phyloP scores from a whole-genome alignment of 352 stramenopile genomes.

The Pythium utonaiense region DNA sequence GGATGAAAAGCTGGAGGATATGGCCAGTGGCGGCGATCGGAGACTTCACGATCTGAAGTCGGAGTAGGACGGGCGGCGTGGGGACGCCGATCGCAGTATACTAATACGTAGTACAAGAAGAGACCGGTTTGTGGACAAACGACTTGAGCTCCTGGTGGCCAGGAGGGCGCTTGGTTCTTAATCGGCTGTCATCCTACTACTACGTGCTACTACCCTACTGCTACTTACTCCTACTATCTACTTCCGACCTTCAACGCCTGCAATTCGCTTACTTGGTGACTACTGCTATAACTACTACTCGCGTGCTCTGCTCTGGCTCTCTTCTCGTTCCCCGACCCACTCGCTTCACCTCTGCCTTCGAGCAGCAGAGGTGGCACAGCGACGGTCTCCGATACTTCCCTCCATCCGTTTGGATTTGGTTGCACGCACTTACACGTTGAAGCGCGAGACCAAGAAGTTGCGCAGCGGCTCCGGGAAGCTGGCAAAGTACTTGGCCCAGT shows the following conservation, averaged over 20 bases:
- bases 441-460: conserved; percentile 76
- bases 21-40: background rate
- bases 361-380: conserved; percentile 9
- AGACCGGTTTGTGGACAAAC: background rate
- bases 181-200: conserved; percentile 27
- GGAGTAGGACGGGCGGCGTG: too few relatives aligned
- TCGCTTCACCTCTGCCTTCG: conserved; percentile 17
- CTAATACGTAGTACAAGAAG: background rate
- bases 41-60: background rate
- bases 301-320: background rate
- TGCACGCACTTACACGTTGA: conserved; percentile 57
- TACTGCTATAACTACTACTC: conserved; percentile 24
- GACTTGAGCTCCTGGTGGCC: background rate
- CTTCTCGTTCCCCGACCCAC: background rate
- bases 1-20: background rate
- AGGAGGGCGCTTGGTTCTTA: conserved; percentile 1
- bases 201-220: conserved; percentile 36
- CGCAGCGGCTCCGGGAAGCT: conserved; percentile 80
- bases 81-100: background rate
- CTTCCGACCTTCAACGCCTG: conserved; percentile 21
- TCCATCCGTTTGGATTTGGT: background rate
- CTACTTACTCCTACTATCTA: conserved; percentile 47
- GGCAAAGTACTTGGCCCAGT: conserved; percentile 83
- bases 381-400: background rate
- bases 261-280: conserved; percentile 21